Base-by-base conservation (phyloP, 2,329 filamentous ascomycete species). In the Alternaria conjuncta region DNA sequence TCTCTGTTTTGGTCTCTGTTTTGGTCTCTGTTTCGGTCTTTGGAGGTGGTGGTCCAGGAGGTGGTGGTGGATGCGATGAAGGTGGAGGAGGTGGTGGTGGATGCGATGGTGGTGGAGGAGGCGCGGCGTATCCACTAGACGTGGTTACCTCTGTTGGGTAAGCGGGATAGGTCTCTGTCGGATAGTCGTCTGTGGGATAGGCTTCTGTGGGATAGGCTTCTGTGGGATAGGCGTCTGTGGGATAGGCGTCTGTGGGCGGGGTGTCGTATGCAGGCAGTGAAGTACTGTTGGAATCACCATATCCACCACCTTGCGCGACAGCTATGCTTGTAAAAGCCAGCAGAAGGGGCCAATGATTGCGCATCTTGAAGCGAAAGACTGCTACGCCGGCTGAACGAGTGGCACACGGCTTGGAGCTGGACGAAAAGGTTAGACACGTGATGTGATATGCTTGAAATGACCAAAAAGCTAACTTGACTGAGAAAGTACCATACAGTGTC, bases 311-410 rank as follows among this genome's bases (percentile, higher is more conserved):
- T 36, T 55, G 57, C 46, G 50, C 57, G 18, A 9, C 26, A 60
- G 65, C 71, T 41, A 70, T 57, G 45, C 68, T 64, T 49, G 64
- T 66, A 55, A 76, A 56, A 36, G 68, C 75, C 64, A 78, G 55
- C 20, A 76, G 54, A 9, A 71, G 46, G 55, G 67, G 61, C 69
- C 67, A 73, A 58, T 73, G 28, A 46, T 57, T 65, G 50, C 68
- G 75, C 78, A 79, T 79, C 21, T 75, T 70, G 55, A 57, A 78
- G 71, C 65, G 72, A 75, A 56, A 58, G 74, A 72, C 67, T 71
- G 70, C 60, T 72, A 66, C 63, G 67, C 67, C 64, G 64, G 67
- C 63, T 68, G 65, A 75, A 70, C 60, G 68, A 78, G 56, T 69
- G 71, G 65, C 63, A 71, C 65, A 65, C 66, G 62, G 67, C 67